phyloP scores from a whole-genome alignment of 495 filamentous ascomycete genomes.

The Lichenothelia convexa region DNA sequence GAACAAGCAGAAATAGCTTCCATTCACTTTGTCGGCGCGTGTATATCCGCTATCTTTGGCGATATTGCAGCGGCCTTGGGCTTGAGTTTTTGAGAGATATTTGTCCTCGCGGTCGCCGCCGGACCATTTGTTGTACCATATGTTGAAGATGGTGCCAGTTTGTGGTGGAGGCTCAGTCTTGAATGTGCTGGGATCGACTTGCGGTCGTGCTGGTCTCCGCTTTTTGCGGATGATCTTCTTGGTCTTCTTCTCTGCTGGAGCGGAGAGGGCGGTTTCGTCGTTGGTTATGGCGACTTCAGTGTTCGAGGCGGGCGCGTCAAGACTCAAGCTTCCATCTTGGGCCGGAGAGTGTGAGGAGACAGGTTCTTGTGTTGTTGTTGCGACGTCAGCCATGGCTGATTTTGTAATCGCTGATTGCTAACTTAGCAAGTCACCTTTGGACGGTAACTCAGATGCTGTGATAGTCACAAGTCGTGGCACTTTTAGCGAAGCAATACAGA shows the following conservation, averaged over 20 bases:
- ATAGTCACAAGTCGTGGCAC: too few species aligned
- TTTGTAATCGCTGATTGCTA: too few species aligned
- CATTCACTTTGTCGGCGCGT: conserved; percentile 57
- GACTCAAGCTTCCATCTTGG: too few species aligned
- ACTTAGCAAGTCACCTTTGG: too few species aligned
- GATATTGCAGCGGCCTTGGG: conserved; percentile 64
- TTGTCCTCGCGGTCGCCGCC: conserved; percentile 90
- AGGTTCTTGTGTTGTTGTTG: too few species aligned
- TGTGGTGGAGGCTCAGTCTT: conserved; percentile 69
- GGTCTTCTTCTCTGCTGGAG: conserved; percentile 37
- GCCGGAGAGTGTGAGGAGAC: too few species aligned
- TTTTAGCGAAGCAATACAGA: too few species aligned
- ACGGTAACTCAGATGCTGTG: too few species aligned
- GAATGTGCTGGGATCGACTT: conserved; percentile 71
- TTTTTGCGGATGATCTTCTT: conserved; percentile 38
- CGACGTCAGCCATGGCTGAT: too few species aligned
- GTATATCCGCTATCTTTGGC: conserved; percentile 75
- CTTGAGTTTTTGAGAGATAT: conserved; percentile 57
- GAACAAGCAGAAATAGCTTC: conserved; percentile 82
- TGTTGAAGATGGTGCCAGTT: conserved; percentile 85
- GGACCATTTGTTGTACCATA: conserved; percentile 63
- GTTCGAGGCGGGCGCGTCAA: too few species aligned
- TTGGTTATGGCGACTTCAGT: too few species aligned
- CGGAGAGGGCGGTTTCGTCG: too few species aligned
- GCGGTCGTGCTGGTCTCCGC: conserved; percentile 47